Conservation (phyloP, 2,329 filamentous ascomycete genomes). For the Aspergillus nomiae region DNA sequence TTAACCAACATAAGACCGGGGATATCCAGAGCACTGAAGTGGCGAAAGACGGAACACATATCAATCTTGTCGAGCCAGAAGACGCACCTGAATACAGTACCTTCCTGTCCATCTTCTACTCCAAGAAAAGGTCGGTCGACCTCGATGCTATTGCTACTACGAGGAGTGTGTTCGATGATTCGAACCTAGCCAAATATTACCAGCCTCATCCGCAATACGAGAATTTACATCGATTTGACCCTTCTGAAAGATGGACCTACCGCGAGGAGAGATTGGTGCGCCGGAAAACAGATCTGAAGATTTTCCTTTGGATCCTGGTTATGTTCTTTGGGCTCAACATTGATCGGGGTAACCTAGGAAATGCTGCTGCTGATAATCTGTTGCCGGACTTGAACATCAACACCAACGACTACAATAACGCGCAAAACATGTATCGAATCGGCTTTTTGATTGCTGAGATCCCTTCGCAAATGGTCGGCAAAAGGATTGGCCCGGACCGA, state of each 20-base stretch:
- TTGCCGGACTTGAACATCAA: not conserved
- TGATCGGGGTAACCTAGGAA: constrained; percentile 26
- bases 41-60: not conserved
- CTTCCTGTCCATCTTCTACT: not conserved
- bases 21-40: not conserved
- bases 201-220: constrained; percentile 28
- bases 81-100: not conserved
- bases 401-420: constrained; percentile 23
- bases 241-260: constrained; percentile 31
- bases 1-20: not conserved
- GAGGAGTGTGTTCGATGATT: not conserved
- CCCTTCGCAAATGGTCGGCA: constrained; percentile 11
- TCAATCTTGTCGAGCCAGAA: not conserved
- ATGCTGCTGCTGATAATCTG: not conserved
- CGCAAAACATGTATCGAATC: constrained; percentile 11
- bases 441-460: constrained; percentile 13
- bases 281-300: constrained; percentile 34
- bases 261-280: constrained; percentile 26
- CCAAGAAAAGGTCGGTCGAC: not conserved
- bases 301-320: constrained; percentile 46
- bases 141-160: not conserved
- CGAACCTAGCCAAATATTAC: not conserved
- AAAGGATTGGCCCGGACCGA: constrained; percentile 12
- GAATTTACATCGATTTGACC: constrained; percentile 42
- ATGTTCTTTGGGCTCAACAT: constrained; percentile 46